Base-by-base conservation (phyloP, 2,329 filamentous ascomycete species). In the Myriosclerotinia scirpicola region DNA sequence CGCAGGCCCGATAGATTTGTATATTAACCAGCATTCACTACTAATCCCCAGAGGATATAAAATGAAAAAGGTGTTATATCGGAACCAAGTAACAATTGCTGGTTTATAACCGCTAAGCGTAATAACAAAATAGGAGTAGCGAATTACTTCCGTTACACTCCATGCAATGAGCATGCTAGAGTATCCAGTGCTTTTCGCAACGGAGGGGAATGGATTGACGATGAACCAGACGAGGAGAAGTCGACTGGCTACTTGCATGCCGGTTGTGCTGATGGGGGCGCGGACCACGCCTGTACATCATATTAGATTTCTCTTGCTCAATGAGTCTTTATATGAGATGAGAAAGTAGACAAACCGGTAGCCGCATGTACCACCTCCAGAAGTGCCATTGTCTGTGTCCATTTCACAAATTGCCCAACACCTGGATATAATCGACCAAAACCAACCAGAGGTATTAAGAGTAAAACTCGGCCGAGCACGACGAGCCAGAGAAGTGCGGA, bases 31-130 rank as follows among this genome's bases (percentile, higher is more conserved):
- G 74, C 90, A 91, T 83, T 99, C 95, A 80, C 91, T 95, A 52
- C 85, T 83, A 75, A 98, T 97, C 53, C 95, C 95, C 68, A 98
- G 77, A 0, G 95, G 95, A 79, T 99, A 99, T 30, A 99, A 85
- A 48, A 97, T 81, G 74, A 92, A 92, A 80, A 99, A 99, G 9
- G 91, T 93, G 78, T 96, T 97, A 80, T 97, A 93, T 73, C 93
- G 84, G 78, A 96, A 81, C 90, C 92, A 96, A 48, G 87, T 87
- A 76, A 97, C 84, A 68, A 83, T 81, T 0, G 74, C 77, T 0
- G 93, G 91, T 40, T 90, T 85, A 68, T 79, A 76, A 38, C 85
- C 83, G 70, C 82, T 80, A 42, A 95, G 84, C 73, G 87, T 87
- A 74, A 93, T 83, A 46, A 91, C 90, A 77, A 98, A 98, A 83